Evolutionary conservation across 805 yeast genomes (phyloP).

Genomic region (Candida multigemmis): DNA sequence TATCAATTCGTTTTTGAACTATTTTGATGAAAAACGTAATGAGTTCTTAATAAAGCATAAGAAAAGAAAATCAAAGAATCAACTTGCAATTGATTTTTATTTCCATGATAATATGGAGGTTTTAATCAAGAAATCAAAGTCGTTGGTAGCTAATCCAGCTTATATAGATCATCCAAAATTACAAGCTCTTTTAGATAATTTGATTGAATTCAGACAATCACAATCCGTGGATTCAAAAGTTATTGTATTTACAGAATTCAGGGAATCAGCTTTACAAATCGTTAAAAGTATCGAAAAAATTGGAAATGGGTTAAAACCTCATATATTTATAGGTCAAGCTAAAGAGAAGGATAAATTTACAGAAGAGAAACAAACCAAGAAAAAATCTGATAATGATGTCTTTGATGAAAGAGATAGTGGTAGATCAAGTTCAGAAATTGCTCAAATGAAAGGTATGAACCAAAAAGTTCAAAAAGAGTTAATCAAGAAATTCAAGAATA

Average conservation of each 20-base stretch:
- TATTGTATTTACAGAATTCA: slow-evolving; percentile 78
- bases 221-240: slow-evolving; percentile 52
- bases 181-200: slow-evolving; percentile 46
- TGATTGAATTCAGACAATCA: slow-evolving; percentile 34
- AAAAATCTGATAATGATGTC: slow-evolving; percentile 11
- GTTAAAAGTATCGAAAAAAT: slow-evolving; percentile 50
- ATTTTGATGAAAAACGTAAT: slow-evolving; percentile 48
- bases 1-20: slow-evolving; percentile 61
- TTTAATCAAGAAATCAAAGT: slow-evolving; percentile 17
- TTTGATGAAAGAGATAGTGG: slow-evolving; percentile 15
- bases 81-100: slow-evolving; percentile 54
- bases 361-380: slow-evolving; percentile 10
- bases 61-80: slow-evolving; percentile 51
- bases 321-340: slow-evolving; percentile 89
- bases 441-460: slow-evolving; percentile 78
- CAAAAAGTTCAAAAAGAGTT: slow-evolving; percentile 82
- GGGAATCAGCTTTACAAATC: slow-evolving; percentile 88
- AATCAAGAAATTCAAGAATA: slow-evolving; percentile 63
- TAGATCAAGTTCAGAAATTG: slow-evolving; percentile 62
- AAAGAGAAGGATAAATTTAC: slow-evolving; percentile 56
- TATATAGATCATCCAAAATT: slow-evolving; percentile 87
- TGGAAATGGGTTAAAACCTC: slow-evolving; percentile 42
- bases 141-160: no score
- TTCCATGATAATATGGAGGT: slow-evolving; percentile 38
- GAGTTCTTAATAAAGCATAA: slow-evolving; percentile 53